These are phyloP conservation scores for Zymoseptoria pseudotritici DNA, from an alignment of 2,329 filamentous ascomycete species.

Conservation along the genomic window DNA sequence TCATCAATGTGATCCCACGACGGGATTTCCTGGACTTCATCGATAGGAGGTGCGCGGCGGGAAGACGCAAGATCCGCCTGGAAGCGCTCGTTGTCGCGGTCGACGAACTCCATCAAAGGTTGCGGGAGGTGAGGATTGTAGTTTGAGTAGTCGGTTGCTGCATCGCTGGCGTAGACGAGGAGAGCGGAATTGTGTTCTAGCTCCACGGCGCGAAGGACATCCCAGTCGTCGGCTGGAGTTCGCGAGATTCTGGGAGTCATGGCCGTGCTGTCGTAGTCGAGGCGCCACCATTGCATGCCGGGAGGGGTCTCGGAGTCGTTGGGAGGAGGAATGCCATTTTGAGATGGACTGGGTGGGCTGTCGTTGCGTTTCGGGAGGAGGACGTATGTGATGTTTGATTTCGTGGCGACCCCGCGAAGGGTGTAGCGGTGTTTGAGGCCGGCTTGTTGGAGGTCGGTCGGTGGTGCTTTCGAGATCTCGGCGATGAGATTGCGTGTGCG, in stretches of 20 bases:
- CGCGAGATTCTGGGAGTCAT: conserved; percentile 31
- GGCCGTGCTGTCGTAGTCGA: conserved; percentile 42
- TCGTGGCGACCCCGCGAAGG: conserved; percentile 52
- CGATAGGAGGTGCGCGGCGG: not conserved
- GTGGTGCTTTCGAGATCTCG: conserved; percentile 20
- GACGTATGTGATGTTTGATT: conserved; percentile 51
- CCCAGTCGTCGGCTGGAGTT: conserved; percentile 34
- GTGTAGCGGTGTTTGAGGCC: conserved; percentile 44
- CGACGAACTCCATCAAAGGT: conserved; percentile 21
- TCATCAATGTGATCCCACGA: not conserved
- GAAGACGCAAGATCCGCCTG: conserved; percentile 11
- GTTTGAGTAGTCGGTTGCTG: conserved; percentile 17
- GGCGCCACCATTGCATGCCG: conserved; percentile 49
- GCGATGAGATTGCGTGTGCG: conserved; percentile 24
- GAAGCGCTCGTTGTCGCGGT: conserved; percentile 22
- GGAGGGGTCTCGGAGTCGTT: conserved; percentile 16
- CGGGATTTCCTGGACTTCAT: not conserved
- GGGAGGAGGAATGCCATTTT: not conserved
- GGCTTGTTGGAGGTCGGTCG: conserved; percentile 13
- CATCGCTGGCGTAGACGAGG: conserved; percentile 53
- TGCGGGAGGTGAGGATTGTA: conserved; percentile 16
- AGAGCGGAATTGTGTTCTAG: conserved; percentile 47
- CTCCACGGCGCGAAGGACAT: conserved; percentile 47
- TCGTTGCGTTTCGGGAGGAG: conserved; percentile 22
- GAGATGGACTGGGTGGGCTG: not conserved